phyloP scores from a whole-genome alignment of 2,329 filamentous ascomycete genomes.

The Aspergillus sp. region DNA sequence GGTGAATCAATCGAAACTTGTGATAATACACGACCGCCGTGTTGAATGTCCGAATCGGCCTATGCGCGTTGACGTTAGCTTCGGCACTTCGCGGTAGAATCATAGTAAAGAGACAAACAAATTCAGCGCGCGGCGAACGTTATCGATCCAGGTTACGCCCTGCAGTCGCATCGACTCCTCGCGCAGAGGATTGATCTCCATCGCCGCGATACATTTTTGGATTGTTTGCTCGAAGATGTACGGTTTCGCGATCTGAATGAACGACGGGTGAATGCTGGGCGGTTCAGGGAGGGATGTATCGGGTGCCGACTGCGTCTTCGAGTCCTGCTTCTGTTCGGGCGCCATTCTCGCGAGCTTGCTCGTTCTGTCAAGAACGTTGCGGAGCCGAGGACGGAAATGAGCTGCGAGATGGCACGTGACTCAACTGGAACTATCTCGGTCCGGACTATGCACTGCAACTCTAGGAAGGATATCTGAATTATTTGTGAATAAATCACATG shows the following conservation, averaged over 20 bases:
- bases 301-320: conserved; percentile 16
- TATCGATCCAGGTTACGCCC: conserved; percentile 87
- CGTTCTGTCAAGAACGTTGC: background rate
- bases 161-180: conserved; percentile 82
- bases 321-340: conserved; percentile 26
- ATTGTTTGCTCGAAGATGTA: conserved; percentile 84
- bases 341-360: conserved; percentile 23
- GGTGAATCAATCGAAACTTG: conserved; percentile 84
- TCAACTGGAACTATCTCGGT: background rate
- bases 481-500: background rate
- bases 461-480: background rate
- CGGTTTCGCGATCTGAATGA: conserved; percentile 69
- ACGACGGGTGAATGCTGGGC: conserved; percentile 64
- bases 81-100: conserved; percentile 8
- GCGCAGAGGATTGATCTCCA: conserved; percentile 73
- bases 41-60: conserved; percentile 87
- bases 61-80: conserved; percentile 37
- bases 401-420: conserved; percentile 13
- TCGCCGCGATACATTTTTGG: conserved; percentile 70
- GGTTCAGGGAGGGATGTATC: conserved; percentile 26
- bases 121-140: conserved; percentile 75
- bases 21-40: conserved; percentile 93
- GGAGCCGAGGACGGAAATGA: background rate
- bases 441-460: background rate
- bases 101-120: conserved; percentile 60